These are phyloP conservation scores for Crithidia acanthocephali DNA, from an alignment of 208 protist species.

Conservation along the genomic window DNA sequence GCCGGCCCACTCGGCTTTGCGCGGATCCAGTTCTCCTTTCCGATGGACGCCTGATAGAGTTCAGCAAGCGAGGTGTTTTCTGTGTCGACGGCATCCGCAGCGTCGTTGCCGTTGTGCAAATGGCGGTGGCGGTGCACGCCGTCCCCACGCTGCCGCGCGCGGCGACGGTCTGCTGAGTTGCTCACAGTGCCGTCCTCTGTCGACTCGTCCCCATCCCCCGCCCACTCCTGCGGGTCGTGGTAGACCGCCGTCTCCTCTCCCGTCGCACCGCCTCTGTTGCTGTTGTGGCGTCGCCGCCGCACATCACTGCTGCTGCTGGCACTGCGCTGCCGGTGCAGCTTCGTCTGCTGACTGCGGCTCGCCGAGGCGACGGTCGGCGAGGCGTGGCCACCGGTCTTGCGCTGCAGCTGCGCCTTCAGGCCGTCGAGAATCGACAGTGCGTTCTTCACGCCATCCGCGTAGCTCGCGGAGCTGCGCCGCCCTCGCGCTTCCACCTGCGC, in stretches of 20 bases:
- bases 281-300: conserved; percentile 18
- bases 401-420: conserved; percentile 52
- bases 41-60: conserved; percentile 24
- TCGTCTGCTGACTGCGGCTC: conserved; percentile 26
- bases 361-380: conserved; percentile 24
- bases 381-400: conserved; percentile 6
- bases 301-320: conserved; percentile 28
- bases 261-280: neutral
- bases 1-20: conserved; percentile 8
- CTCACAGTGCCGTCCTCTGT: neutral
- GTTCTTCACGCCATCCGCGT: conserved; percentile 64
- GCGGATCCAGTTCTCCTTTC: conserved; percentile 32
- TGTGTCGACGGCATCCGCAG: conserved; percentile 5
- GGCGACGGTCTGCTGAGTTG: neutral
- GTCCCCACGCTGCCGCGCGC: neutral
- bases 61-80: conserved; percentile 35
- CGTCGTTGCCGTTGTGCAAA: conserved; percentile 6
- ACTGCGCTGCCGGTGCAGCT: conserved; percentile 15
- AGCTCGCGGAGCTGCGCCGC: conserved; percentile 30
- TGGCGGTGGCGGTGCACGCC: neutral
- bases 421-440: conserved; percentile 73
- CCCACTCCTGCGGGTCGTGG: conserved; percentile 2
- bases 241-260: conserved; percentile 28
- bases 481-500: conserved; percentile 17
- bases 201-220: neutral